Conservation (phyloP, 106 monocot genomes). For the Phalaenopsis aphrodite region DNA sequence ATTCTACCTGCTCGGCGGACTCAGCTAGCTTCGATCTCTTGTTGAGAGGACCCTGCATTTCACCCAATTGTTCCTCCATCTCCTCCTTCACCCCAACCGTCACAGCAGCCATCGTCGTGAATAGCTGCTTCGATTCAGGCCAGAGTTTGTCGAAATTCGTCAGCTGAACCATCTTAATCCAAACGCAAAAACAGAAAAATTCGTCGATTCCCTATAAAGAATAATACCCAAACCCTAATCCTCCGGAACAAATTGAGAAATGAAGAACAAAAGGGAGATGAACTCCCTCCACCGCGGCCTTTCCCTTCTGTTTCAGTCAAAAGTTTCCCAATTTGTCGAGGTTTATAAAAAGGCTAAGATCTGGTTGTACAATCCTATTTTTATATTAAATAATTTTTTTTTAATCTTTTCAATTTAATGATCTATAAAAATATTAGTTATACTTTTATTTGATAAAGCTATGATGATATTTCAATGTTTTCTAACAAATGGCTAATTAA, state of each 20-base stretch:
- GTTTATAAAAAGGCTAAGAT: not conserved
- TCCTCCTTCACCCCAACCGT: constrained; percentile 43
- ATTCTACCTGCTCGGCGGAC: constrained; percentile 14
- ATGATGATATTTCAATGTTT: not conserved
- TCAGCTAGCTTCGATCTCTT: constrained; percentile 30
- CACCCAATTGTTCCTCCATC: constrained; percentile 43
- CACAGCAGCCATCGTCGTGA: constrained; percentile 6
- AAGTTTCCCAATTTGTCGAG: not conserved
- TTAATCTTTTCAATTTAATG: not conserved
- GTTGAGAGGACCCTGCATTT: constrained; percentile 41
- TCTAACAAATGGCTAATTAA: no score
- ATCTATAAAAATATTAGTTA: not conserved
- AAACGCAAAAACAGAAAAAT: not conserved
- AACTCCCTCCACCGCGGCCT: not conserved
- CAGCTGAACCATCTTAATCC: constrained; percentile 38
- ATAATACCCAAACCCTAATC: constrained; percentile 1
- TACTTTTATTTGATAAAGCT: not conserved
- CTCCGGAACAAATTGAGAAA: not conserved
- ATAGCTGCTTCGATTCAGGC: constrained; percentile 6
- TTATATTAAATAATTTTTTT: not conserved
- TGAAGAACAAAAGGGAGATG: not conserved
- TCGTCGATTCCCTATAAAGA: not conserved
- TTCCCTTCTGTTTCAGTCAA: not conserved
- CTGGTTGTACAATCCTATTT: not conserved
- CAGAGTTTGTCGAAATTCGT: constrained; percentile 23